Evolutionary conservation across 768 basidiomycete genomes (phyloP), one percentile per base, ranked within the genome.

Genomic region (Kwoniella europaea): DNA sequence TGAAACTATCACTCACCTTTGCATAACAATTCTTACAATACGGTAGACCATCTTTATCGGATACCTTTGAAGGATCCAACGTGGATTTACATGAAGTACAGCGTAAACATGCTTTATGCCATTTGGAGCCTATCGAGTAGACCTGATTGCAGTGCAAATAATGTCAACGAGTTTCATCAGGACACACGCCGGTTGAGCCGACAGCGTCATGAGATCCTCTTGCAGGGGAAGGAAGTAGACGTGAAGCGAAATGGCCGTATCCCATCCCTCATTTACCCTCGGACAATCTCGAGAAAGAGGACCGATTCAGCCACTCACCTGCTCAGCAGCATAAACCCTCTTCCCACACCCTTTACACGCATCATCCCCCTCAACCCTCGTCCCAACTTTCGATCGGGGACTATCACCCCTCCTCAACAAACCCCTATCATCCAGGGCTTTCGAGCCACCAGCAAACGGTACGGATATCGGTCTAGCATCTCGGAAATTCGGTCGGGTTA

Each of bases 11-110:
- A 15, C 74, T 67, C 65, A 79, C 80, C 76, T 76, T 79, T 22
- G 76, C 78, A 68, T 82, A 80, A 53, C 81, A 82, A 44, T 79
- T 75, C 68, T 79, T 76, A 59, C 79, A 80, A 53, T 72, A 79
- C 7, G 76, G 71, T 42, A 44, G 29, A 3, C 79, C 79, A 27
- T 78, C 75, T 42, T 76, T 72, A 69, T 83, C 82, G 12, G 80
- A 76, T 5, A 82, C 73, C 64, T 76, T 83, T 20, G 72, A 72
- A 1, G 79, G 76, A 41, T 82, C 81, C 20, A 83, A 53, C 3
- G 79, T 82, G 0, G 67, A 71, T 56, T 74, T 75, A 63, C 82
- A 82, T 0, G 63, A 67, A 0, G 63, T 68, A 63, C 80, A 82
- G 46, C 70, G 63, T 56, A 82, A 63, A 61, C 79, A 79, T 12